phyloP scores from a whole-genome alignment of 345 rosid genomes.

The Brassica carinata region DNA sequence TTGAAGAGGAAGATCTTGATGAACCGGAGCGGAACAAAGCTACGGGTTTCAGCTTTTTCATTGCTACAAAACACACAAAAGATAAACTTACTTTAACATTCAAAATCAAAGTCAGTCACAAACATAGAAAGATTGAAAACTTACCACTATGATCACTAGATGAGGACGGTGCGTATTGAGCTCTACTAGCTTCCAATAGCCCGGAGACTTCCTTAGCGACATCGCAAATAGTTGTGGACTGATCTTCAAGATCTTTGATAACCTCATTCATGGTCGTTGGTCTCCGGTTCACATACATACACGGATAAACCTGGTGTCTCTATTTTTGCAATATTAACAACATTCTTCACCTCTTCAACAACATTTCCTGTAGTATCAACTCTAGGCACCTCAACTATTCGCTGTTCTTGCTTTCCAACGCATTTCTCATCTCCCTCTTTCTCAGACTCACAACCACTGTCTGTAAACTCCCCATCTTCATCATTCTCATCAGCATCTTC shows the following conservation, averaged over 20 bases:
- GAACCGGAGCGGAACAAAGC: constrained; percentile 91
- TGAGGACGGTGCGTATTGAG: constrained; percentile 53
- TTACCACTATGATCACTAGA: constrained; percentile 78
- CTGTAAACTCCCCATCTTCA: constrained; percentile 47
- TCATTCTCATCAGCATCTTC: constrained; percentile 70
- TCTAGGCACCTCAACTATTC: constrained; percentile 50
- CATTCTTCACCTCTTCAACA: constrained; percentile 56
- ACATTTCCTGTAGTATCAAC: constrained; percentile 54
- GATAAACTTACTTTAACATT: not conserved
- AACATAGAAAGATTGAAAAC: constrained; percentile 8
- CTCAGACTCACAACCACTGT: constrained; percentile 49
- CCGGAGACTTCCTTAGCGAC: constrained; percentile 80
- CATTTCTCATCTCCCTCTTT: constrained; percentile 43
- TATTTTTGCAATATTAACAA: constrained; percentile 43
- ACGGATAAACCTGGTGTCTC: constrained; percentile 86
- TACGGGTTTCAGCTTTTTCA: constrained; percentile 89
- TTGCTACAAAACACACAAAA: constrained; percentile 53
- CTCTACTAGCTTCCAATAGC: constrained; percentile 75
- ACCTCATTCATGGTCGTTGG: constrained; percentile 97
- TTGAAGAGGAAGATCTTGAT: constrained; percentile 79
- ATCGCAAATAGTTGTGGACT: constrained; percentile 60
- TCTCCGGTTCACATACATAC: constrained; percentile 84
- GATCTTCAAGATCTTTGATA: constrained; percentile 85
- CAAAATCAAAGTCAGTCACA: not conserved
- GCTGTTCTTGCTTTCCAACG: constrained; percentile 47